Evolutionary conservation across 1,139 yeast species (phyloP).

Genomic region (Yamadazyma triangularis): DNA sequence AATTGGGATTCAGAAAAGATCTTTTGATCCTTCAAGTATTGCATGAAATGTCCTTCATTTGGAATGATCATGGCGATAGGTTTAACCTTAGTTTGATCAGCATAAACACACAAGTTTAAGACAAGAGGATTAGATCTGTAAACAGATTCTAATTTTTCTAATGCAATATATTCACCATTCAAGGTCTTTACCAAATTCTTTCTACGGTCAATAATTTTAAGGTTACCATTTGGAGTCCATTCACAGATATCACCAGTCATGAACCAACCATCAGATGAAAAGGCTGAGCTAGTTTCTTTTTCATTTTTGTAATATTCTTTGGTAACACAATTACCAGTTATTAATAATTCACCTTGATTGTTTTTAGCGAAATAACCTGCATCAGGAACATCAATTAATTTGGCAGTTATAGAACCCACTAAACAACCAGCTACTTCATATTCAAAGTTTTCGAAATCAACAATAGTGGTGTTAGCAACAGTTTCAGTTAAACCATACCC

Average conservation of each 20-base stretch:
- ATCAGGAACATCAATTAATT: constrained; percentile 87
- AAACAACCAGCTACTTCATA: constrained; percentile 78
- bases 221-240: constrained; percentile 78
- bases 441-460: constrained; percentile 62
- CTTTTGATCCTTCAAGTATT: constrained; percentile 49
- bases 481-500: constrained; percentile 99
- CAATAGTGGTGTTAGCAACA: constrained; percentile 78
- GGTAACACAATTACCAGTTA: constrained; percentile 71
- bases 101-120: constrained; percentile 84
- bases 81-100: constrained; percentile 80
- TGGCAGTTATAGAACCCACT: constrained; percentile 78
- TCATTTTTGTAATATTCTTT: constrained; percentile 79
- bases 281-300: constrained; percentile 73
- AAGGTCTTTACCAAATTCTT: constrained; percentile 94
- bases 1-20: constrained; percentile 46
- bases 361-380: constrained; percentile 90
- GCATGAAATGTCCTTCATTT: constrained; percentile 60
- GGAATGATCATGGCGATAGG: constrained; percentile 92
- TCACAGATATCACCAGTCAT: constrained; percentile 96
- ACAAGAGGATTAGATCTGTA: constrained; percentile 83
- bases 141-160: constrained; percentile 82
- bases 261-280: constrained; percentile 90
- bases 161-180: constrained; percentile 96
- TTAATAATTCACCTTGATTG: constrained; percentile 88
- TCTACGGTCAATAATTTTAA: constrained; percentile 87